Conservation (phyloP, 805 yeast species). For the Myxozyma melibiosi region DNA sequence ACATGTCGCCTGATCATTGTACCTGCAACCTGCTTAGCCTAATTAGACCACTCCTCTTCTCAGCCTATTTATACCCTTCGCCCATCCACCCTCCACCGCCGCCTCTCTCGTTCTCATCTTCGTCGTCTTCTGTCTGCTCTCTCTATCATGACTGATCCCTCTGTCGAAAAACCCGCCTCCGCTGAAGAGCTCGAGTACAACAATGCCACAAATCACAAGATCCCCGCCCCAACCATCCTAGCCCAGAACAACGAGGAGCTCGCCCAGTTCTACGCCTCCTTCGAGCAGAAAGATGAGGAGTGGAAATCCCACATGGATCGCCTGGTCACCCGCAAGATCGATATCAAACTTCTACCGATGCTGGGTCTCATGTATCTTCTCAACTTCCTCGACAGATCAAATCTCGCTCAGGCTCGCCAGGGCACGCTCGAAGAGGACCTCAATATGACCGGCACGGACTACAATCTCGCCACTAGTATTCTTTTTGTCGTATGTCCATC, state of each 20-base stretch:
- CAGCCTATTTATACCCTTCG: not conserved
- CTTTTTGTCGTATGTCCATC: conserved; percentile 49
- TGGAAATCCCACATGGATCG: conserved; percentile 17
- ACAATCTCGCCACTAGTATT: conserved; percentile 49
- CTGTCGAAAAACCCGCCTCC: not conserved
- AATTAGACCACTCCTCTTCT: not conserved
- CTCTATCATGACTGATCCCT: not conserved
- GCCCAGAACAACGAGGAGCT: conserved; percentile 1
- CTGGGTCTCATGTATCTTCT: conserved; percentile 36
- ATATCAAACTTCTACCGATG: conserved; percentile 34
- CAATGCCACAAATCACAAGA: not conserved
- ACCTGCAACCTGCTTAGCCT: too few species aligned
- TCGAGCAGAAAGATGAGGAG: conserved; percentile 22
- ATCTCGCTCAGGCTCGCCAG: conserved; percentile 52
- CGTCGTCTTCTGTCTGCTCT: too few species aligned
- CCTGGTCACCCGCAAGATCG: conserved; percentile 26
- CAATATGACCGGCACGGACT: conserved; percentile 46
- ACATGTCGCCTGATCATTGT: too few species aligned
- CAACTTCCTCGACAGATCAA: conserved; percentile 50
- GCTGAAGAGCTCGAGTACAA: not conserved
- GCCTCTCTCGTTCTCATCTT: too few species aligned
- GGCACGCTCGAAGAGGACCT: conserved; percentile 48
- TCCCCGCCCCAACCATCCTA: conserved; percentile 2
- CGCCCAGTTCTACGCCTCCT: not conserved
- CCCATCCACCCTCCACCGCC: not conserved